A percentile compares a stretch with the other conserved stretches of the same genome.
Conservation (phyloP, 257 asterid genomes). For the Asclepias syriaca region DNA sequence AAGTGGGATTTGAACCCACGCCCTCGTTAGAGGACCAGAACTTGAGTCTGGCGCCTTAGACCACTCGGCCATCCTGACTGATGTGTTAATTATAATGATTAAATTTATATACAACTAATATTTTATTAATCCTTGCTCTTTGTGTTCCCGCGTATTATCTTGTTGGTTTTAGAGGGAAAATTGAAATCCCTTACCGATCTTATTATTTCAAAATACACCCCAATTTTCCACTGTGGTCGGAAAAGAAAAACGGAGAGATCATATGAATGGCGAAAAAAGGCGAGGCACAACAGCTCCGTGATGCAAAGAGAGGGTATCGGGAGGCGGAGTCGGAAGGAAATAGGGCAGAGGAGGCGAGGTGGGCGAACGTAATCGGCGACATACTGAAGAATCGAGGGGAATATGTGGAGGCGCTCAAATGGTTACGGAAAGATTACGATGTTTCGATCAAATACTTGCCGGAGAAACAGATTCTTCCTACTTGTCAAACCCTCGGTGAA, state of each 20-base stretch:
- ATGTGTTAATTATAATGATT: too few relatives aligned
- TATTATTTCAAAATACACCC: background rate
- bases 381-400: conserved; percentile 80
- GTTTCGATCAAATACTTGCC: conserved; percentile 52
- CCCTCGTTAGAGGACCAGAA: conserved; percentile 15
- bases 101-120: too few relatives aligned
- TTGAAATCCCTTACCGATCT: background rate
- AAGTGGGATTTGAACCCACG: conserved; percentile 14
- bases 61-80: conserved; percentile 91
- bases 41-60: conserved; percentile 90
- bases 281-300: conserved; percentile 47
- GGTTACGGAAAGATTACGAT: conserved; percentile 86
- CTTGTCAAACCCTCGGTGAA: conserved; percentile 96
- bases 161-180: background rate
- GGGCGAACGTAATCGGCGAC: conserved; percentile 86
- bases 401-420: conserved; percentile 72
- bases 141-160: background rate
- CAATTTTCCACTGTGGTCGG: too few relatives aligned
- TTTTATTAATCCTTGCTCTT: too few relatives aligned
- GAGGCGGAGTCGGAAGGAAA: conserved; percentile 57
- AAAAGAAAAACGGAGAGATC: background rate
- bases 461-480: conserved; percentile 66
- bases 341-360: conserved; percentile 86
- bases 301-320: conserved; percentile 55
- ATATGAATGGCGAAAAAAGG: conserved; percentile 44